Evolutionary conservation across 2,329 filamentous ascomycete species (phyloP).

Genomic region (Graphiopsis chlorocephala): DNA sequence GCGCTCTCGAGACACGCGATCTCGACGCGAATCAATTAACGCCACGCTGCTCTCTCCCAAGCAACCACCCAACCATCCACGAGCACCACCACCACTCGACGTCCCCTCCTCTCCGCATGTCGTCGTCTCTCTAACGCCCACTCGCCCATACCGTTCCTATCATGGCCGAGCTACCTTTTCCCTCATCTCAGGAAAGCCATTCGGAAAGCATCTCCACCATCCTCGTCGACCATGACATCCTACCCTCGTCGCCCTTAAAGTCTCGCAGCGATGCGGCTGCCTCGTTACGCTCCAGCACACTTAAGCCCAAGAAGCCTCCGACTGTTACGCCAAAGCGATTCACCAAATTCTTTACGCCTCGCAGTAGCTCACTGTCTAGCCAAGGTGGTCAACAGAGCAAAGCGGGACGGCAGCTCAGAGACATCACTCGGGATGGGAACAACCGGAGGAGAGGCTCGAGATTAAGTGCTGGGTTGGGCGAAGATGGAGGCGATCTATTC

Average conservation of each 20-base stretch:
- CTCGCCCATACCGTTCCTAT: neutral
- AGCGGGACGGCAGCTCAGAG: conserved; percentile 47
- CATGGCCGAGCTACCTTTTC: conserved; percentile 30
- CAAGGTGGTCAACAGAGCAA: conserved; percentile 32
- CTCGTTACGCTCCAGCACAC: conserved; percentile 22
- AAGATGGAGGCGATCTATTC: conserved; percentile 26
- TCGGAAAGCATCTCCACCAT: conserved; percentile 30
- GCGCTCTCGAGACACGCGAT: neutral
- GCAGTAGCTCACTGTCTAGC: conserved; percentile 32
- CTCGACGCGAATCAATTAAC: neutral
- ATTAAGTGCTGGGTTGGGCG: neutral
- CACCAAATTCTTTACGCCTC: conserved; percentile 51
- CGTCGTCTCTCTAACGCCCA: neutral
- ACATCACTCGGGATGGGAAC: conserved; percentile 48
- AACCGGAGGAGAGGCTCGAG: conserved; percentile 33
- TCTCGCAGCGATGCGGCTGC: conserved; percentile 15
- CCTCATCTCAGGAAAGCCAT: conserved; percentile 34
- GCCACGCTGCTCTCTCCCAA: conserved; percentile 2
- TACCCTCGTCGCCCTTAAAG: conserved; percentile 29
- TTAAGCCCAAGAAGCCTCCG: conserved; percentile 46
- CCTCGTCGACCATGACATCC: conserved; percentile 32
- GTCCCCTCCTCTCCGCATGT: neutral
- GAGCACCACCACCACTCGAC: neutral
- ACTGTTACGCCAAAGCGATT: conserved; percentile 53
- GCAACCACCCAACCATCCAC: neutral